Evolutionary conservation across 805 yeast genomes (phyloP), one percentile per base, ranked within the genome.

Genomic region (Candida ulmi): DNA sequence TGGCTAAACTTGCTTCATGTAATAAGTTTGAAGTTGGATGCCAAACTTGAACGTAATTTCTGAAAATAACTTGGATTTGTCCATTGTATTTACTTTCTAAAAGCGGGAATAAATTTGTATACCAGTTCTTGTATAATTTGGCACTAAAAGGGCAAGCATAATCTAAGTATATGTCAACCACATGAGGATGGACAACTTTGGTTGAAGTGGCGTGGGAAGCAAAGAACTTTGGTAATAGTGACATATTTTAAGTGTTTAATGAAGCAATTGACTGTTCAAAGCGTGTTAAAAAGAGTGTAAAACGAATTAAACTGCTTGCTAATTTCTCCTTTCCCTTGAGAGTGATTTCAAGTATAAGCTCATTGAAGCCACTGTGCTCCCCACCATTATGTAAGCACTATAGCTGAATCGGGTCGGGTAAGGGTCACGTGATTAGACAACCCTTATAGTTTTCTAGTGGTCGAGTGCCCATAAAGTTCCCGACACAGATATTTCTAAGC

Each of bases 1-100:
- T 79, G 0, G 81, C 88, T 19, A 88, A 58, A 0, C 83, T 71
- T 31, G 83, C 83, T 54, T 88, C 95, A 56, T 83, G 82, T 30
- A 78, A 65, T 28, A 76, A 61, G 5, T 76, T 72, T 1, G 91
- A 80, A 40, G 78, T 76, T 33, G 90, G 81, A 58, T 88, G 96
- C 95, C 95, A 88, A 48, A 95, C 93, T 65, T 88, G 96, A n/a
- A 83, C 69, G 30, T 81, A 88, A 53, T 85, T 82, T 45, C 79
- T 72, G 58, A 82, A 76, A 11, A 78, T 74, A 44, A 85, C 71
- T 47, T 76, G 75, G 50, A 81, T 74, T 43, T 72, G 58, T 41
- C 68, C 69, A 2, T 80, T 73, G 37, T 66, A 62, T 39, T 68
- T 61, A 24, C 58, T 45, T 36, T 71, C 66, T 35, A 80, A 60